phyloP scores from a whole-genome alignment of 192 early-diverging fungal species.

The Rhizoclosmatium globosum region DNA sequence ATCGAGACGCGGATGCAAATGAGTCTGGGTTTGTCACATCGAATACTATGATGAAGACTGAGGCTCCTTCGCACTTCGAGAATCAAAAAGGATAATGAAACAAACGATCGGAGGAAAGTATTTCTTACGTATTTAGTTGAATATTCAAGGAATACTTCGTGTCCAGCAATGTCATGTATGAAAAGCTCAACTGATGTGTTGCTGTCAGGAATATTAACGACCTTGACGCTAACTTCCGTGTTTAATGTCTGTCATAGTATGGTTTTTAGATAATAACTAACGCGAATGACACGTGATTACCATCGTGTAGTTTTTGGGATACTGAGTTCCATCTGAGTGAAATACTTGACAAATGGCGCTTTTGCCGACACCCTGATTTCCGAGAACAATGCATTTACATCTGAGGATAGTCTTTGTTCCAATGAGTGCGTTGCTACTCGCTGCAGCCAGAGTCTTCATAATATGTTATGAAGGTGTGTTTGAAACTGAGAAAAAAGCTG shows the following conservation, averaged over 20 bases:
- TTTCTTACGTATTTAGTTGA: conserved; percentile 27
- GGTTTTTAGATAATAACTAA: not conserved
- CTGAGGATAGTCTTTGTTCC: conserved; percentile 41
- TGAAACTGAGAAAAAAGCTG: not conserved
- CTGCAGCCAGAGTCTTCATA: too few relatives aligned
- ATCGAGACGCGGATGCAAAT: conserved; percentile 50
- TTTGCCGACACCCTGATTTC: conserved; percentile 55
- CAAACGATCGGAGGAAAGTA: too few relatives aligned
- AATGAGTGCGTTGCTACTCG: not conserved
- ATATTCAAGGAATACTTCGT: conserved; percentile 43
- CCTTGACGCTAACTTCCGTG: conserved; percentile 55
- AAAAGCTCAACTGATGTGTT: conserved; percentile 57
- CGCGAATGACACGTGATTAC: conserved; percentile 29
- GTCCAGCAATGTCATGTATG: conserved; percentile 54
- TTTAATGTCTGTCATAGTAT: conserved; percentile 51
- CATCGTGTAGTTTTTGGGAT: conserved; percentile 54
- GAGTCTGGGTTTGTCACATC: conserved; percentile 57
- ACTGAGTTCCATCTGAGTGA: conserved; percentile 54
- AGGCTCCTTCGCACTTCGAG: conserved; percentile 45
- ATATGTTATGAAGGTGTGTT: too few relatives aligned
- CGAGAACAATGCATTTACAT: conserved; percentile 56
- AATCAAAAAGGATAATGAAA: not conserved
- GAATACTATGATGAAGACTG: conserved; percentile 51
- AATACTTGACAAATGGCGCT: conserved; percentile 53
- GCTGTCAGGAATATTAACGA: conserved; percentile 63